Evolutionary conservation across 306 rosid species (phyloP).

Genomic region (Lupinus albus): DNA sequence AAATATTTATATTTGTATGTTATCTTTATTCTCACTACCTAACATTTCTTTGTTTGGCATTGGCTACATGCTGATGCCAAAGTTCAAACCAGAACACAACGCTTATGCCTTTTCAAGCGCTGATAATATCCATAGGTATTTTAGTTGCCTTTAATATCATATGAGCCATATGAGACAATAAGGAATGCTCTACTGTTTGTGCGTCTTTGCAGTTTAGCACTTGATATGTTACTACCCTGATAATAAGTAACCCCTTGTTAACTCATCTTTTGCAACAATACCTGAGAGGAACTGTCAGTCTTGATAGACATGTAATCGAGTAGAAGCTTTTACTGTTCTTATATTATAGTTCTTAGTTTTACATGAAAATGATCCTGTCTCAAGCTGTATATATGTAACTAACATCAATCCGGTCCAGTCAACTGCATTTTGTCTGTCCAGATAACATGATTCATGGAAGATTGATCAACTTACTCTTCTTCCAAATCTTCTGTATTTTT

Average conservation of each 20-base stretch:
- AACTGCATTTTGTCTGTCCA: slow-evolving; percentile 22
- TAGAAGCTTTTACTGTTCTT: slow-evolving; percentile 14
- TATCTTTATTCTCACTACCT: too few relatives aligned
- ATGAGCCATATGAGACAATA: not conserved
- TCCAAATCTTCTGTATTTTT: slow-evolving; percentile 22
- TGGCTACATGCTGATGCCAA: slow-evolving; percentile 18
- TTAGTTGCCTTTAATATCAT: slow-evolving; percentile 14
- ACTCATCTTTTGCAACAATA: slow-evolving; percentile 11
- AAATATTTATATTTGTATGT: too few relatives aligned
- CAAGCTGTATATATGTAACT: slow-evolving; percentile 16
- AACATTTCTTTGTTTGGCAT: too few relatives aligned
- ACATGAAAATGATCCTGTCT: slow-evolving; percentile 27
- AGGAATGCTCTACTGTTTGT: slow-evolving; percentile 15
- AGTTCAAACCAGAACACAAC: not conserved
- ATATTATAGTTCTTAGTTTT: slow-evolving; percentile 6
- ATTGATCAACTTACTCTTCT: not conserved
- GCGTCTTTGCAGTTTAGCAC: slow-evolving; percentile 8
- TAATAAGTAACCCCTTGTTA: slow-evolving; percentile 1
- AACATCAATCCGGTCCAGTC: slow-evolving; percentile 6
- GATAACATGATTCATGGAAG: slow-evolving; percentile 1
- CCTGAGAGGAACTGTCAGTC: slow-evolving; percentile 4
- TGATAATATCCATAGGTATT: slow-evolving; percentile 14
- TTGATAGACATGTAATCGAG: slow-evolving; percentile 3
- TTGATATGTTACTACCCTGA: slow-evolving; percentile 1
- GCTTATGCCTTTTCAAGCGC: not conserved